Base-by-base conservation (phyloP, 1,284 basidiomycete species). In the Naganishia cerealis region DNA sequence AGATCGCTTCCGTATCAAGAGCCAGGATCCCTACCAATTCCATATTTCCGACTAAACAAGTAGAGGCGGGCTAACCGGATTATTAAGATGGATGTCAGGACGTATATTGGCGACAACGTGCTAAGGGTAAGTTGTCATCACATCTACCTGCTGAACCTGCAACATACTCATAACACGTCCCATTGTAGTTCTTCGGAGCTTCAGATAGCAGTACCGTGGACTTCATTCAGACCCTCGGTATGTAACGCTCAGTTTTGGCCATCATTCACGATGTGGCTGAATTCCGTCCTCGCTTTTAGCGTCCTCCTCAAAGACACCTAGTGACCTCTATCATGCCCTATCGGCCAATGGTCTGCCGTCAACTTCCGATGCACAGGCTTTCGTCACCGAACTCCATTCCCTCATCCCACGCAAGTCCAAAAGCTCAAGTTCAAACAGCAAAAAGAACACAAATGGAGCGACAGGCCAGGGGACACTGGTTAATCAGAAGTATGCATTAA, bases 91-190 rank as follows among this genome's bases (percentile, higher is more conserved):
- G 79, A 81, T 67, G 74, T 80, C 71, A 78, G 90, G 75, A 85
- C 88, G 72, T 94, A 90, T 80, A 88, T 94, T 73, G 89, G 88
- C 79, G 92, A 94, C 83, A 91, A 92, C 82, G 87, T 88, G 69
- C 85, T 94, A 67, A 84, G 85, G 71, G 90, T 92, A 75, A 76
- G 87, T 83, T 50, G 18, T 33, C n/a, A 40, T 21, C 26, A 3
- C 16, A 16, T 38, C 16, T 2, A 38, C 48, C 40, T 3, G 13
- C 29, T 36, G 16, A n/a, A 12, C 24, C 29, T 8, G 21, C 7
- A 38, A 36, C 57, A 65, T 26, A 59, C 57, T 52, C 57, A 72
- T 71, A 48, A 73, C 69, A 24, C 12, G 40, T 26, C 6, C 18
- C 46, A 26, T 50, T 18, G 39, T 12, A 40, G 70, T 84, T 92